phyloP scores from a whole-genome alignment of 108 stramenopile genomes.

The Chaetoceros muelleri region DNA sequence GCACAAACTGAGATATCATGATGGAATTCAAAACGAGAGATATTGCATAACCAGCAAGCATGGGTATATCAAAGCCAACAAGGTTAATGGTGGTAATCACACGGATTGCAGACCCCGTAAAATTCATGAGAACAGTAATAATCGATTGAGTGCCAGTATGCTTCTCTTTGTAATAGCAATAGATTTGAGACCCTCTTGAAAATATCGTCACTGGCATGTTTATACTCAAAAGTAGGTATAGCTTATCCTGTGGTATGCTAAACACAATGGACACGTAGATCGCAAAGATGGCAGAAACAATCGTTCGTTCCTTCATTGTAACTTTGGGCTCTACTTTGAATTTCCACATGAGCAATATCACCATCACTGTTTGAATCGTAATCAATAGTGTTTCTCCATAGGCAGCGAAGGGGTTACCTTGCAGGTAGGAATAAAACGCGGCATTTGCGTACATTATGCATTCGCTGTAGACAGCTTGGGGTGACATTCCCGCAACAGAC shows the following conservation, averaged over 20 bases:
- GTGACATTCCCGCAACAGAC: constrained; percentile 49
- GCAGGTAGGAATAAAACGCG: constrained; percentile 49
- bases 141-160: constrained; percentile 70
- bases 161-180: constrained; percentile 36
- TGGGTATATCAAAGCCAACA: constrained; percentile 59
- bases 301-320: constrained; percentile 10
- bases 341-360: constrained; percentile 45
- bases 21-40: constrained; percentile 36
- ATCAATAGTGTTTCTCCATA: constrained; percentile 72
- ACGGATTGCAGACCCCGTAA: constrained; percentile 45
- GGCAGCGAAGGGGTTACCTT: constrained; percentile 65
- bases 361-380: constrained; percentile 36
- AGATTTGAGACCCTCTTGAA: constrained; percentile 52
- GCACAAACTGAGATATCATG: constrained; percentile 45
- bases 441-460: constrained; percentile 53
- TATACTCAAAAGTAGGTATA: constrained; percentile 47
- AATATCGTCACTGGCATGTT: constrained; percentile 46
- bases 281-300: constrained; percentile 20
- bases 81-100: constrained; percentile 68
- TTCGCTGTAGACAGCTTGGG: constrained; percentile 43
- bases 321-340: constrained; percentile 18
- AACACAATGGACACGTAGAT: constrained; percentile 31
- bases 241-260: constrained; percentile 34
- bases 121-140: constrained; percentile 53
- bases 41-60: constrained; percentile 41